A percentile compares a stretch with the other conserved stretches of the same genome.
phyloP scores from a whole-genome alignment of 208 protist genomes.

The Phytomonas francai region DNA sequence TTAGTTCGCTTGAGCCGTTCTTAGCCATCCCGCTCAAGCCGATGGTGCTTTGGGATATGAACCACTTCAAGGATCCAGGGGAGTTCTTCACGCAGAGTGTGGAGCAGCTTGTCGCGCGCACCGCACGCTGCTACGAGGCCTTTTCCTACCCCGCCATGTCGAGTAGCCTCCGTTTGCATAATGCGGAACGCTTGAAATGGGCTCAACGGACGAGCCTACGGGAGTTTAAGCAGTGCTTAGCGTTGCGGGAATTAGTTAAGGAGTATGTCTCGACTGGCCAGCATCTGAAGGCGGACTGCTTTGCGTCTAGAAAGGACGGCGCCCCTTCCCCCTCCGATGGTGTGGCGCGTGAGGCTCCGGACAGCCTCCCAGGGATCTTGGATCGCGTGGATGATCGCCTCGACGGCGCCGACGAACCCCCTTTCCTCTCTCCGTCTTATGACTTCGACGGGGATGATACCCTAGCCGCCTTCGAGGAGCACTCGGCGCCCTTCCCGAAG shows the following conservation, averaged over 20 bases:
- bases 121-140: constrained; percentile 47
- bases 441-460: constrained; percentile 13
- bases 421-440: constrained; percentile 7
- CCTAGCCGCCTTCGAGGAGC: constrained; percentile 13
- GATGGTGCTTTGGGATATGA: constrained; percentile 40
- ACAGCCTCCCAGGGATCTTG: background rate
- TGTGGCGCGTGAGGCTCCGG: no score
- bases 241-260: constrained; percentile 16
- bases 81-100: constrained; percentile 19
- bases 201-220: constrained; percentile 41
- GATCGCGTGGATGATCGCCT: background rate
- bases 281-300: background rate
- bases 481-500: constrained; percentile 19
- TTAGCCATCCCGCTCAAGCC: constrained; percentile 34
- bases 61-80: constrained; percentile 12
- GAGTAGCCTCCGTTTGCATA: constrained; percentile 29
- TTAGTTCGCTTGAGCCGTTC: constrained; percentile 22
- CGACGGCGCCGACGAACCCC: background rate
- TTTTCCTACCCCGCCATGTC: constrained; percentile 43
- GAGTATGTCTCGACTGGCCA: background rate
- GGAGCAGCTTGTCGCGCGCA: constrained; percentile 64
- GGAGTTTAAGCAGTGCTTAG: constrained; percentile 74
- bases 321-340: background rate
- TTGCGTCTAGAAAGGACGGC: background rate
- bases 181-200: constrained; percentile 37